Conservation (phyloP, 768 basidiomycete species). For the Leccinum fibrillosum region DNA sequence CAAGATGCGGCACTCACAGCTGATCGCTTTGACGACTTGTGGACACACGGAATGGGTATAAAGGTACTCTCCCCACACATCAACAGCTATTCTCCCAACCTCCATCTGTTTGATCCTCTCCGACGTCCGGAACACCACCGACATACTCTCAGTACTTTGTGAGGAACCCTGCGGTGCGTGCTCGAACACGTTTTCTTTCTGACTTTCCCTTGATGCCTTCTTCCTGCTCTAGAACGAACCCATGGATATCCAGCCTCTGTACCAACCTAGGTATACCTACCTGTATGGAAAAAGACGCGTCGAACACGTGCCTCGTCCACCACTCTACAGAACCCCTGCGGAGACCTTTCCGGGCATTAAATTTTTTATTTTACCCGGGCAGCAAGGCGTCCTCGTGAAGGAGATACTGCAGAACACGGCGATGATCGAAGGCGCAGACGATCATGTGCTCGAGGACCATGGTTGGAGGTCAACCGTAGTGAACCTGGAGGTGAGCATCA, state of each 20-base stretch:
- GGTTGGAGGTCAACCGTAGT: slow-evolving; percentile 2
- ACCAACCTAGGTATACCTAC: not conserved
- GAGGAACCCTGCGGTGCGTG: not conserved
- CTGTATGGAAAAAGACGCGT: not conserved
- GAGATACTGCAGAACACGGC: not conserved
- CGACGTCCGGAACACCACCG: not conserved
- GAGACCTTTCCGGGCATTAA: not conserved
- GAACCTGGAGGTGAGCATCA: not conserved
- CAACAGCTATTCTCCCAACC: too few species aligned
- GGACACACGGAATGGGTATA: not conserved
- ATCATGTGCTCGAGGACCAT: not conserved
- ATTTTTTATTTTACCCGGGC: not conserved
- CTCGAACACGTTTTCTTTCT: not conserved
- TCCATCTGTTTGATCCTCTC: too few species aligned
- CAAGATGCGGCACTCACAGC: not conserved
- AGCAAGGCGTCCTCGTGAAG: not conserved
- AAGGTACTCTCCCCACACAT: not conserved
- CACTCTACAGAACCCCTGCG: not conserved
- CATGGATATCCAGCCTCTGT: not conserved
- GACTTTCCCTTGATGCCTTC: not conserved
- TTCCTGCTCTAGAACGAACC: not conserved
- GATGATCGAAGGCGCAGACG: not conserved
- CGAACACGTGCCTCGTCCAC: not conserved
- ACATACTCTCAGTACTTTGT: not conserved
- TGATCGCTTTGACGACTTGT: not conserved